These are phyloP conservation scores for Phoma sp. DNA, from an alignment of 2,329 filamentous ascomycete species.

Conservation along the genomic window DNA sequence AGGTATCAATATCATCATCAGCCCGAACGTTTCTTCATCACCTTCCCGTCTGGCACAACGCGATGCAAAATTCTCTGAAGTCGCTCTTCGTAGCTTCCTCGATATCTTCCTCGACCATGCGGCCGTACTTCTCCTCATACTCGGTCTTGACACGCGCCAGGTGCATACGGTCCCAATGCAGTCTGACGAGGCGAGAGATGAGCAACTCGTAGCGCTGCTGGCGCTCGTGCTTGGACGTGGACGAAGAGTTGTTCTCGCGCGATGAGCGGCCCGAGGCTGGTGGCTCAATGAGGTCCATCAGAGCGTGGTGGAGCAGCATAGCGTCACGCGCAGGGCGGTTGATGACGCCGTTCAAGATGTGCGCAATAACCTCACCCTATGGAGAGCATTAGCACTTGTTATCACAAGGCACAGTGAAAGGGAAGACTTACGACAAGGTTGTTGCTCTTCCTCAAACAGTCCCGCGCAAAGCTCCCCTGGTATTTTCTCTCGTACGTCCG, in stretches of 20 bases:
- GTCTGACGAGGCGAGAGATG: conserved; percentile 82
- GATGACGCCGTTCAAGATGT: conserved; percentile 95
- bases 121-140: conserved; percentile 77
- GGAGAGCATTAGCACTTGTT: not conserved
- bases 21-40: not conserved
- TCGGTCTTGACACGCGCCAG: conserved; percentile 79
- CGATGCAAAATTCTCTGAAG: conserved; percentile 77
- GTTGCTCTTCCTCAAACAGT: conserved; percentile 84
- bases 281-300: conserved; percentile 61
- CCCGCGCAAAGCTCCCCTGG: conserved; percentile 81
- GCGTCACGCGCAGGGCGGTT: conserved; percentile 94
- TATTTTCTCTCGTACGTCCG: conserved; percentile 76
- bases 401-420: not conserved
- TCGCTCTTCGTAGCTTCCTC: conserved; percentile 76
- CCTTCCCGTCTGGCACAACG: conserved; percentile 55
- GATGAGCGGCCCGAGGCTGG: conserved; percentile 27
- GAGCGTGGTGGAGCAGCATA: conserved; percentile 86
- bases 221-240: conserved; percentile 42
- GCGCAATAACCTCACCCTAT: conserved; percentile 90
- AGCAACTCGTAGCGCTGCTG: conserved; percentile 80
- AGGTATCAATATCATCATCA: not conserved
- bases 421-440: conserved; percentile 81
- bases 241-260: conserved; percentile 23
- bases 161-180: conserved; percentile 91
- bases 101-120: conserved; percentile 77